Base-by-base conservation (phyloP, 495 filamentous ascomycete species). In the Penicillium cinerascens region DNA sequence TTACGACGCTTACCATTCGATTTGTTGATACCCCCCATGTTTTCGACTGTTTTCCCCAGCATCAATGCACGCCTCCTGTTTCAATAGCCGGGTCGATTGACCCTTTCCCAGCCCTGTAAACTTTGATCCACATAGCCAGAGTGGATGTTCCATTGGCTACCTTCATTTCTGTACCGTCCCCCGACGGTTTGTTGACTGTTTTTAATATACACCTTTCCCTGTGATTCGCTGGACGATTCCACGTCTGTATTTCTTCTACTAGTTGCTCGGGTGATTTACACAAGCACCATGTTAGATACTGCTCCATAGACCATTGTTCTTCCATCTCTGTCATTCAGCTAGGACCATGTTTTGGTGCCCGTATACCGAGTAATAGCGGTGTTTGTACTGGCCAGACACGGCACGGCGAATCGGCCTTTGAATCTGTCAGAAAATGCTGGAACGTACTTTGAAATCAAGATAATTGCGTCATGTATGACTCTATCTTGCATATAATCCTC, bases 11-110 rank as follows among this genome's bases (percentile, higher is more conserved):
- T 25, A 36, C 22, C 22, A 35, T 58, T 64, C 25, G 49, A 60
- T 65, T 68, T 68, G 69, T 72, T 74, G 71, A 74, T 74, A 74
- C 71, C 71, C 64, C 69, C 60, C 58, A 43, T 71, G 51, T 65
- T 68, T 66, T 18, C 26, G 22, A 35, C 20, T n/a, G n/a, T n/a
- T 38, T 54, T 29, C 22, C 48, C 55, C 35, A 56, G 55, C 55
- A 57, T 57, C 52, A 54, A 61, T 56, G 26, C 54, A 42, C 50
- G 36, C 33, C 47, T 47, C 44, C 10, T 56, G 51, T 58, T 55
- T 58, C 44, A 44, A 59, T 55, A 59, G 51, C 42, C 22, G 18
- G 37, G 37, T 6, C n/a, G 1, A 20, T 20, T 39, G 37, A 11
- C 37, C 37, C 16, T 18, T 39, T 20, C 37, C 18, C 37, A 17